Percentiles rank a stretch among this genome's conserved stretches.
Conservation (phyloP, 2,329 filamentous ascomycete species). For the Penicillium sp. region DNA sequence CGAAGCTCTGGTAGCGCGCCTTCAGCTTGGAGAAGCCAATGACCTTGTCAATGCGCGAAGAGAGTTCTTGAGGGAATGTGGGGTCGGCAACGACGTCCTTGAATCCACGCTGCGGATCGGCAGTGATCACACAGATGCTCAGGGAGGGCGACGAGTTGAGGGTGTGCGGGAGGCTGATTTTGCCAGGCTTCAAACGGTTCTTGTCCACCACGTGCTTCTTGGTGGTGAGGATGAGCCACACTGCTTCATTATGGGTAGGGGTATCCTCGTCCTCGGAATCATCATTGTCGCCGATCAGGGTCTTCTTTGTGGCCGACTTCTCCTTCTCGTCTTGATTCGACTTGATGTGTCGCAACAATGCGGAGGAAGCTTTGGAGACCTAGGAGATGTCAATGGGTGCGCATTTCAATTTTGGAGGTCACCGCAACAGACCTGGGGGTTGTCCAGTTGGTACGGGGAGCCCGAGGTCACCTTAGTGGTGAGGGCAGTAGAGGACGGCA, state of each 20-base stretch:
- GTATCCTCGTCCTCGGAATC: slow-evolving; percentile 47
- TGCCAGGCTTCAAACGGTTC: slow-evolving; percentile 75
- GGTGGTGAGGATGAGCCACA: slow-evolving; percentile 62
- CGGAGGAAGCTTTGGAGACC: slow-evolving; percentile 59
- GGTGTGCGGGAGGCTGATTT: slow-evolving; percentile 74
- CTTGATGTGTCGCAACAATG: slow-evolving; percentile 58
- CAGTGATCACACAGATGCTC: slow-evolving; percentile 81
- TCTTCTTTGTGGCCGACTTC: slow-evolving; percentile 51
- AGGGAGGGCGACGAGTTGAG: slow-evolving; percentile 65
- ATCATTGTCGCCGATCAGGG: slow-evolving; percentile 51
- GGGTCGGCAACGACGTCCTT: slow-evolving; percentile 80
- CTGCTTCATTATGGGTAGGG: slow-evolving; percentile 49
- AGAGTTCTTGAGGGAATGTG: slow-evolving; percentile 65
- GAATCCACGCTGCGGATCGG: slow-evolving; percentile 77
- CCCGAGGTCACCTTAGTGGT: slow-evolving; percentile 43
- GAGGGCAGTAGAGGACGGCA: slow-evolving; percentile 43
- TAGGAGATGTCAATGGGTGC: slow-evolving; percentile 33
- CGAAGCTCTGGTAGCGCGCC: slow-evolving; percentile 83
- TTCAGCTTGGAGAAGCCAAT: slow-evolving; percentile 84
- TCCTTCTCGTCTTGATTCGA: slow-evolving; percentile 49
- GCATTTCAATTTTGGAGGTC: slow-evolving; percentile 2
- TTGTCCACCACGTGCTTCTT: slow-evolving; percentile 70
- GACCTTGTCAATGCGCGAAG: slow-evolving; percentile 68
- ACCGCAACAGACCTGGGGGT: slow-evolving; percentile 41
- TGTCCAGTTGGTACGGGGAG: slow-evolving; percentile 49